Evolutionary conservation across 2,329 filamentous ascomycete species (phyloP), one percentile per base, ranked within the genome.

Genomic region (Colletotrichum kahawae): DNA sequence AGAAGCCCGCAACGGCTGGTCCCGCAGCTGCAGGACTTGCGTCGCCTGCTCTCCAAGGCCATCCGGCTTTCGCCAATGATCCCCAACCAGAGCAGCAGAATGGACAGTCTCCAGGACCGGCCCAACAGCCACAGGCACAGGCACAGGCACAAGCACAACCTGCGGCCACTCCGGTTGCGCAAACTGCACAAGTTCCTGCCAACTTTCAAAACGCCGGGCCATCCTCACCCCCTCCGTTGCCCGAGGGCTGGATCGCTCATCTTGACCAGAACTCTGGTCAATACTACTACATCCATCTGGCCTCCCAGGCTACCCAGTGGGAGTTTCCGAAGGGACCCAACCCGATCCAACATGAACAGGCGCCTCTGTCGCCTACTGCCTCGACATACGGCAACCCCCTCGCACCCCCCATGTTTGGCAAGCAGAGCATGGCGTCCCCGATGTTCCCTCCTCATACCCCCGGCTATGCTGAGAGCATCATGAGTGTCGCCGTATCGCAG

Each of bases 231-330:
- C 97, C 97, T 27, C 97, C 96, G 4, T 89, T 99, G 18, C 97
- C 97, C 7, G 97, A 99, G 85, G 97, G 97, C 38, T 99, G 97
- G 97, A 98, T 99, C 81, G 95, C 97, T 24, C 97, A 98, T 83
- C 89, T 98, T 6, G 97, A 99, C 82, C 94, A 95, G 78, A 98
- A 94, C 82, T 98, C 96, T 3, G 97, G 97, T 2, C 96, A 98
- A 82, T 99, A 98, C 84, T 99, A 99, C 84, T 99, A 99, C 81
- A 99, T 99, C 75, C 97, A 99, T 83, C 89, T 99, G 34, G 94
- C 96, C 2, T 96, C 95, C 1, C 97, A 98, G 82, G 95, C 96
- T 4, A 99, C 97, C 1, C 97, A 99, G 82, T 99, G 97, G 97
- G 97, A 99, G 81, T 98, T 98, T 79, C 97, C 97, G 33, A 98